Conservation (phyloP, 371 early-diverging fungal species). For the Syncephalastrum monosporum region DNA sequence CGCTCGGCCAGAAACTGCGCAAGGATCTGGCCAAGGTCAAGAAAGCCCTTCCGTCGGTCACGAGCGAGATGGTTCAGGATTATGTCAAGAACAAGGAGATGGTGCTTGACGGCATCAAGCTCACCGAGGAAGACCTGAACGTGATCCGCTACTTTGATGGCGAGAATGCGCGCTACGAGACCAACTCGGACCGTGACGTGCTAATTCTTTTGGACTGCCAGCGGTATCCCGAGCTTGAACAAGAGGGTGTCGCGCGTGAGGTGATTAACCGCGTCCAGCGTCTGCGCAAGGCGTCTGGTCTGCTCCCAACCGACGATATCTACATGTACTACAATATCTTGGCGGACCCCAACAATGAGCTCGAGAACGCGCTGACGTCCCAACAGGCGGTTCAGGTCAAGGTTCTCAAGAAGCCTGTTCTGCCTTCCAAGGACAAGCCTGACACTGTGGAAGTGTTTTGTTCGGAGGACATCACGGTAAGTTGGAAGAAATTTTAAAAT, state of each 20-base stretch:
- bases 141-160: slow-evolving; percentile 78
- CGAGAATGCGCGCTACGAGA: slow-evolving; percentile 63
- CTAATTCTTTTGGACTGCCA: slow-evolving; percentile 90
- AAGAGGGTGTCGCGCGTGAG: slow-evolving; percentile 97
- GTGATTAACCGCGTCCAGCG: slow-evolving; percentile 98
- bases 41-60: slow-evolving; percentile 81
- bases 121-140: slow-evolving; percentile 82
- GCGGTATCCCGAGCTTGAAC: slow-evolving; percentile 79
- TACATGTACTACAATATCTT: slow-evolving; percentile 76
- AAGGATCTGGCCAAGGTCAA: slow-evolving; percentile 88
- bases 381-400: slow-evolving; percentile 76
- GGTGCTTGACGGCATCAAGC: slow-evolving; percentile 77
- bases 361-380: slow-evolving; percentile 66
- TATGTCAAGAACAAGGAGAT: slow-evolving; percentile 72
- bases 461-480: too few species aligned
- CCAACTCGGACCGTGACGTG: slow-evolving; percentile 82
- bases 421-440: slow-evolving; percentile 32
- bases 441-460: slow-evolving; percentile 45
- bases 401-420: slow-evolving; percentile 70
- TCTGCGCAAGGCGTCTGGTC: slow-evolving; percentile 89
- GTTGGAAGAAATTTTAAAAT: too few species aligned
- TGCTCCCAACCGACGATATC: slow-evolving; percentile 88
- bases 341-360: slow-evolving; percentile 64
- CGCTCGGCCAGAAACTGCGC: slow-evolving; percentile 86
- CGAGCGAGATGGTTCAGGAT: slow-evolving; percentile 79